Percentiles rank a stretch among this genome's conserved stretches.
Conservation (phyloP, 768 basidiomycete species). For the Tubosaeta sp. region DNA sequence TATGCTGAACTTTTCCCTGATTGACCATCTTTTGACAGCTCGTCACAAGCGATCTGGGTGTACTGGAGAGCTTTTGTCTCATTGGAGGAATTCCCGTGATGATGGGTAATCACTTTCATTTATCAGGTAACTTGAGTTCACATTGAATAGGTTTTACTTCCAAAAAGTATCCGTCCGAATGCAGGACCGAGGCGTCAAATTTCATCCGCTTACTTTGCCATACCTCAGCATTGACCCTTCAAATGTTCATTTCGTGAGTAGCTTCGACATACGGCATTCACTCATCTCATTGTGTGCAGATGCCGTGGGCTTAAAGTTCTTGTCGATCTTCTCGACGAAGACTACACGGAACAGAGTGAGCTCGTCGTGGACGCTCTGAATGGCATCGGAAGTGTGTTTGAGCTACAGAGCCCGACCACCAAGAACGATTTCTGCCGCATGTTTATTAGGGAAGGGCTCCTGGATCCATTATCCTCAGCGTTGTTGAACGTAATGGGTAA, state of each 20-base stretch:
- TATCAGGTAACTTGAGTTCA: conserved; percentile 2
- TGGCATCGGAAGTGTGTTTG: conserved; percentile 93
- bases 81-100: conserved; percentile 95
- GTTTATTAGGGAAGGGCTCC: conserved; percentile 93
- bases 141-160: conserved; percentile 73
- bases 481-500: conserved; percentile 83
- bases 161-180: conserved; percentile 90
- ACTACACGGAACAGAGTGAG: conserved; percentile 86
- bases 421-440: conserved; percentile 98
- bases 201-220: conserved; percentile 92
- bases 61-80: conserved; percentile 93
- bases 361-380: conserved; percentile 92
- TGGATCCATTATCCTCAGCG: conserved; percentile 90
- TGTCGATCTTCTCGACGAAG: conserved; percentile 95
- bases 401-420: conserved; percentile 92
- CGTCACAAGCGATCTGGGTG: conserved; percentile 70
- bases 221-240: conserved; percentile 88
- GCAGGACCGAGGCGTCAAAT: conserved; percentile 90
- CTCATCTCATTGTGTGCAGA: conserved; percentile 35
- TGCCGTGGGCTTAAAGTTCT: conserved; percentile 94
- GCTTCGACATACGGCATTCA: neutral
- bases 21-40: conserved; percentile 35
- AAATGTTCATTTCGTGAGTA: conserved; percentile 97
- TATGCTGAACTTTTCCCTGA: neutral
- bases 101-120: conserved; percentile 56